These are phyloP conservation scores for Vitis riparia DNA, from an alignment of 164 flowering plant species.

Conservation along the genomic window DNA sequence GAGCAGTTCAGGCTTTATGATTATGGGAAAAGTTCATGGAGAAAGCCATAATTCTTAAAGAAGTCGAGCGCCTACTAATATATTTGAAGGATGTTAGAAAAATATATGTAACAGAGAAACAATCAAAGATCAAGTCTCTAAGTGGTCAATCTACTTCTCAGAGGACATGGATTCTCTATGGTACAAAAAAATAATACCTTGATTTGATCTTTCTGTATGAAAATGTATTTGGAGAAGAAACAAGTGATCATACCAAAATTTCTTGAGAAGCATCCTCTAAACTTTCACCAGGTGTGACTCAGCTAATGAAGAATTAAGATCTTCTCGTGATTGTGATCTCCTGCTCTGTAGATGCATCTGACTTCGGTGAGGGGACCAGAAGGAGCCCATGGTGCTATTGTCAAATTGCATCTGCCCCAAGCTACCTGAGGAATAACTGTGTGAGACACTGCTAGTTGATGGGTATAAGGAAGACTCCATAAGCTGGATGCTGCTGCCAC, in stretches of 20 bases:
- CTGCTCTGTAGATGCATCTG: slow-evolving; percentile 95
- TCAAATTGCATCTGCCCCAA: slow-evolving; percentile 91
- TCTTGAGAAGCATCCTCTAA: slow-evolving; percentile 25
- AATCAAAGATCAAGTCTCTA: background rate
- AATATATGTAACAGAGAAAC: slow-evolving; percentile 1
- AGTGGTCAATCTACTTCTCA: slow-evolving; percentile 5
- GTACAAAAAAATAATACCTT: slow-evolving; percentile 5
- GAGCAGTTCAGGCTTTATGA: background rate
- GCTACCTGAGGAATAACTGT: slow-evolving; percentile 86
- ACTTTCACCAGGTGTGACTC: slow-evolving; percentile 71
- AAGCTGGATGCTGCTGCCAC: slow-evolving; percentile 70
- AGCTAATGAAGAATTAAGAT: slow-evolving; percentile 73
- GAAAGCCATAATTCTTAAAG: background rate
- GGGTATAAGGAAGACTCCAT: slow-evolving; percentile 63
- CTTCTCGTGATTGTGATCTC: slow-evolving; percentile 97
- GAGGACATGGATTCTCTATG: background rate
- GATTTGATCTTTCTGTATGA: background rate
- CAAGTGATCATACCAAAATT: slow-evolving; percentile 26
- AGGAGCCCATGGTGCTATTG: slow-evolving; percentile 53
- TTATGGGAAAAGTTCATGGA: background rate
- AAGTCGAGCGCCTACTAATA: background rate
- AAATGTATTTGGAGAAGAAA: slow-evolving; percentile 1
- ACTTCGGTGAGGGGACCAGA: slow-evolving; percentile 81
- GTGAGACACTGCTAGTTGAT: slow-evolving; percentile 70
- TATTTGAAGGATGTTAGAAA: background rate